Evolutionary conservation across 2,329 filamentous ascomycete species (phyloP).

Genomic region (Exophiala xenobiotica): DNA sequence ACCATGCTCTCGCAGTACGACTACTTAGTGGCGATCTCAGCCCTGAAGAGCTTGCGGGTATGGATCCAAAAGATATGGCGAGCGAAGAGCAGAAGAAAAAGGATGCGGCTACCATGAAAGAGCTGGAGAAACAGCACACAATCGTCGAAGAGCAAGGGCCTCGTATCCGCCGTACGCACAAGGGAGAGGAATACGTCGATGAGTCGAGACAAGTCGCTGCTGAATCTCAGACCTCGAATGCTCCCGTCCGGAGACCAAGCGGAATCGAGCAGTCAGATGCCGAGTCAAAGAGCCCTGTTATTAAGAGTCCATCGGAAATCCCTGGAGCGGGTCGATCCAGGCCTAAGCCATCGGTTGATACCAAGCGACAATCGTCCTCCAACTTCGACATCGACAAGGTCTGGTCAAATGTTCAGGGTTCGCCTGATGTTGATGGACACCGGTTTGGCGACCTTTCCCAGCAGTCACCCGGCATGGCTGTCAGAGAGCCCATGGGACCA

Average conservation of each 20-base stretch:
- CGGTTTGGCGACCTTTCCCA: constrained; percentile 48
- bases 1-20: constrained; percentile 71
- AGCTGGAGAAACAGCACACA: constrained; percentile 66
- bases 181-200: constrained; percentile 88
- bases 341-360: constrained; percentile 40
- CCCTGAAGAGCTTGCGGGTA: constrained; percentile 75
- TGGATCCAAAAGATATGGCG: constrained; percentile 88
- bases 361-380: constrained; percentile 52
- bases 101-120: constrained; percentile 56
- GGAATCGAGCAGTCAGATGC: constrained; percentile 34
- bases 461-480: constrained; percentile 39
- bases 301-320: constrained; percentile 19
- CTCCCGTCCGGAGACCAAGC: constrained; percentile 40
- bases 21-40: constrained; percentile 71
- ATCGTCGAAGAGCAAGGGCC: constrained; percentile 70
- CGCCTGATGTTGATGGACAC: constrained; percentile 43
- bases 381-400: constrained; percentile 85
- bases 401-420: constrained; percentile 67
- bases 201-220: constrained; percentile 59
- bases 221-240: constrained; percentile 50
- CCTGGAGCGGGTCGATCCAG: constrained; percentile 30
- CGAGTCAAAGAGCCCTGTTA: constrained; percentile 35
- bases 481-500: constrained; percentile 42
- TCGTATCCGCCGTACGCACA: constrained; percentile 84
- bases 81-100: constrained; percentile 78